These are phyloP conservation scores for Fusarium sulawesiense DNA, from an alignment of 2,329 filamentous ascomycete genomes.

Conservation along the genomic window DNA sequence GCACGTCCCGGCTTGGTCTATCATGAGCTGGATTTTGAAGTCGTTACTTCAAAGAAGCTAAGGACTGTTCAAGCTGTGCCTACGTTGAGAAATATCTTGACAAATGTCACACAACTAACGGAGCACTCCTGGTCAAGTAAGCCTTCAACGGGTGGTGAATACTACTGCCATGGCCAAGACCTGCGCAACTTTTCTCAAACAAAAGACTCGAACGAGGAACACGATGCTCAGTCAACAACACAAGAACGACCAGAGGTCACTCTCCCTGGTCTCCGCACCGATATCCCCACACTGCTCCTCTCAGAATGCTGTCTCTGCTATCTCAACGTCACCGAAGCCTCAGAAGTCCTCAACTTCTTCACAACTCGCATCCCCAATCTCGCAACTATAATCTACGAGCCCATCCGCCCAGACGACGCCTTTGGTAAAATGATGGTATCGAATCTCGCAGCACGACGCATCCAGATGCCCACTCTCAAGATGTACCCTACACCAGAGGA, in stretches of 20 bases:
- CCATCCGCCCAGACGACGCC: constrained; percentile 82
- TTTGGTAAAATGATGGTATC: constrained; percentile 94
- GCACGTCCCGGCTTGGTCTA: constrained; percentile 69
- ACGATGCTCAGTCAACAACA: not conserved
- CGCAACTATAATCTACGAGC: constrained; percentile 85
- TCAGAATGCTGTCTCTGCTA: constrained; percentile 98
- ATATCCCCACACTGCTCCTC: constrained; percentile 83
- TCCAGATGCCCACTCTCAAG: constrained; percentile 84
- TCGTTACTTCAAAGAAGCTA: constrained; percentile 77
- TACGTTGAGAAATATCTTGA: constrained; percentile 54
- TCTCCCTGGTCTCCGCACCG: constrained; percentile 59
- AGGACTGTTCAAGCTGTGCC: constrained; percentile 61
- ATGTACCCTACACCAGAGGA: constrained; percentile 74
- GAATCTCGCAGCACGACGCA: constrained; percentile 84
- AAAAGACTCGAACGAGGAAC: not conserved
- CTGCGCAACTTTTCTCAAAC: constrained; percentile 60
- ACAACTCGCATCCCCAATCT: constrained; percentile 61
- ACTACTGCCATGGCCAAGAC: constrained; percentile 74
- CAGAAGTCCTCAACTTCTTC: constrained; percentile 74
- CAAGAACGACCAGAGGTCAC: constrained; percentile 11
- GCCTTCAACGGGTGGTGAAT: constrained; percentile 54
- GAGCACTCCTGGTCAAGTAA: constrained; percentile 57
- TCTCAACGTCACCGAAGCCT: constrained; percentile 73
- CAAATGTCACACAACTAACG: constrained; percentile 47
- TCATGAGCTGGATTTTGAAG: constrained; percentile 91